A percentile compares a stretch with the other conserved stretches of the same genome.
Evolutionary conservation across 768 basidiomycete genomes (phyloP).

Genomic region (Hypholoma fasciculare): DNA sequence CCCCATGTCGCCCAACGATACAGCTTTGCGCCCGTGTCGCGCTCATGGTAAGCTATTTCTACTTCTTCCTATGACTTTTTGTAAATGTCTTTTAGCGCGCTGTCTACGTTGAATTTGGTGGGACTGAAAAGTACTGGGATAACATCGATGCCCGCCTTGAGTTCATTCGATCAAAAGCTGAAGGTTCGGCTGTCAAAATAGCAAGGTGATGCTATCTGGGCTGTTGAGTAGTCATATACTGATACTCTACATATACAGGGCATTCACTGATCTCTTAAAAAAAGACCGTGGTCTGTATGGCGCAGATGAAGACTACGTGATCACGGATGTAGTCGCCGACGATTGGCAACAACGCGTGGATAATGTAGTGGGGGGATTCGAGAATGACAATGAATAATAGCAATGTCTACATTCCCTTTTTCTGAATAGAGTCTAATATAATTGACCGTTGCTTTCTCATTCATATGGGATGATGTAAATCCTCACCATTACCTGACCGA

Average conservation of each 20-base stretch:
- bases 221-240: not conserved
- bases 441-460: too few relatives aligned
- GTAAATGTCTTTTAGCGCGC: not conserved
- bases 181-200: not conserved
- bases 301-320: conserved; percentile 8
- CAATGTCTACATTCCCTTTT: not conserved
- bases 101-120: not conserved
- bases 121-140: not conserved
- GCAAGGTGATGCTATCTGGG: not conserved
- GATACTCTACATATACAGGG: conserved; percentile 1
- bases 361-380: conserved; percentile 7
- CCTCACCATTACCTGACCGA: too few relatives aligned
- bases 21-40: conserved; percentile 14
- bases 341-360: conserved; percentile 13
- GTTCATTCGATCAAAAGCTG: not conserved
- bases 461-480: too few relatives aligned
- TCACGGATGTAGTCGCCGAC: conserved; percentile 5
- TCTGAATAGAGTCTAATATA: too few relatives aligned
- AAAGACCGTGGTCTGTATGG: conserved; percentile 5
- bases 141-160: not conserved
- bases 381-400: not conserved
- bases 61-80: not conserved
- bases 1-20: conserved; percentile 9
- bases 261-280: conserved; percentile 4
- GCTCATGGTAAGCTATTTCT: conserved; percentile 8